A percentile compares a stretch with the other conserved stretches of the same genome.
These are phyloP conservation scores for Moringa oleifera DNA, from an alignment of 345 rosid species.

Conservation along the genomic window DNA sequence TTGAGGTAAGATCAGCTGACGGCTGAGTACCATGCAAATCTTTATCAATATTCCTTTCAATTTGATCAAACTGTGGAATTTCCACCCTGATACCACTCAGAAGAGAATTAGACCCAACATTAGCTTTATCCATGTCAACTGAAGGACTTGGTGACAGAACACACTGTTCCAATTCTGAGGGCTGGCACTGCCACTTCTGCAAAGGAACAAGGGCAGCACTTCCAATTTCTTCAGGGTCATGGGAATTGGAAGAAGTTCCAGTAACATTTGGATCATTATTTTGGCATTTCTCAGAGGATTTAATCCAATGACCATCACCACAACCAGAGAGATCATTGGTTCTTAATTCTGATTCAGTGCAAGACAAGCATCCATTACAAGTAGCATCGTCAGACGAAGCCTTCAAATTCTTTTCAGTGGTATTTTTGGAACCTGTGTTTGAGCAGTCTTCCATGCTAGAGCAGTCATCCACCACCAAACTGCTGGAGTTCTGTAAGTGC, in stretches of 20 bases:
- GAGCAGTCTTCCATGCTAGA: conserved; percentile 24
- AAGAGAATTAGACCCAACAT: conserved; percentile 24
- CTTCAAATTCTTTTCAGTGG: conserved; percentile 15
- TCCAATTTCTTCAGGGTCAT: conserved; percentile 27
- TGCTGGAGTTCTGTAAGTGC: conserved; percentile 24
- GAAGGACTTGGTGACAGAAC: conserved; percentile 16
- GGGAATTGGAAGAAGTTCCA: conserved; percentile 25
- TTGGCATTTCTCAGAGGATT: conserved; percentile 12
- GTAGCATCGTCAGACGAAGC: conserved; percentile 7
- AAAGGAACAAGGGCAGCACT: conserved; percentile 15
- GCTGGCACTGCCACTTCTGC: conserved; percentile 25
- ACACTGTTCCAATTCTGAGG: conserved; percentile 27
- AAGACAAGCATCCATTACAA: background rate
- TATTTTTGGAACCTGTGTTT: conserved; percentile 23
- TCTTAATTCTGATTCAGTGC: conserved; percentile 9
- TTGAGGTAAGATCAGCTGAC: conserved; percentile 47
- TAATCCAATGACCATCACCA: conserved; percentile 12
- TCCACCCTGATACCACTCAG: conserved; percentile 45
- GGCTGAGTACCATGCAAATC: conserved; percentile 31
- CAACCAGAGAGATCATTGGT: conserved; percentile 13
- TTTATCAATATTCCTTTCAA: conserved; percentile 28
- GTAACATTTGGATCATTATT: conserved; percentile 14
- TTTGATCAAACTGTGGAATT: conserved; percentile 44
- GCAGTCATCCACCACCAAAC: conserved; percentile 28
- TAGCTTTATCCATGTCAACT: conserved; percentile 28